Evolutionary conservation across 495 filamentous ascomycete species (phyloP), one percentile per base, ranked within the genome.

Genomic region (Barbatosphaeria neglecta): DNA sequence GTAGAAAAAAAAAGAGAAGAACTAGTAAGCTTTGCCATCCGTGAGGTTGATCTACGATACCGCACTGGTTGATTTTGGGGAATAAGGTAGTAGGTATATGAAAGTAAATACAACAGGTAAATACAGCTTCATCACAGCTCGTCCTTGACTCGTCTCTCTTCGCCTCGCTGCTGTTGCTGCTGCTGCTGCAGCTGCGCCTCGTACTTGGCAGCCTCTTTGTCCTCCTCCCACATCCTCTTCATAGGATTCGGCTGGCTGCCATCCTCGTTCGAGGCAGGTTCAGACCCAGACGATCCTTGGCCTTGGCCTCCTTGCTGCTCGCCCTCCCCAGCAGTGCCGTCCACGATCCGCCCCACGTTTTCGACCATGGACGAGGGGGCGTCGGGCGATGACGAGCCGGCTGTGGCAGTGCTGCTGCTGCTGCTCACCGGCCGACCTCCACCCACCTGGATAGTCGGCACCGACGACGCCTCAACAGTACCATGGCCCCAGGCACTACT

Each of bases 171-270:
- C 19, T 24, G 20, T 18, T 35, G 10, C 31, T 1, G 4, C 20
- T 41, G 6, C 38, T 22, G 19, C 22, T 41, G 7, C 20, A 22
- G 6, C 38, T 22, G 19, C 22, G 22, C 3, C 20, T 7, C 39
- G 5, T 41, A n/a, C 22, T 57, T 61, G 46, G 18, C 44, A 31
- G 47, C 51, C 54, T 60, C 60, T 33, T 55, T 58, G 39, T 75
- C 76, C 48, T 78, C 79, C 60, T 92, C 85, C 73, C 81, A 88
- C 78, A 90, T 84, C 60, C 86, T 70, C 67, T 94, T 95, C 70
- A 84, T 90, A 15, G 83, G 72, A 65, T 90, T 90, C 22, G 70
- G 67, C 42, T 74, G 69, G 19, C 60, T 52, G 46, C 70, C 71
- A 38, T 69, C 69, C 35, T 63, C 57, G 46, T 62, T 59, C 27